A percentile compares a stretch with the other conserved stretches of the same genome.
Conservation (phyloP, 2,329 filamentous ascomycete genomes). For the Xylaria sp. region DNA sequence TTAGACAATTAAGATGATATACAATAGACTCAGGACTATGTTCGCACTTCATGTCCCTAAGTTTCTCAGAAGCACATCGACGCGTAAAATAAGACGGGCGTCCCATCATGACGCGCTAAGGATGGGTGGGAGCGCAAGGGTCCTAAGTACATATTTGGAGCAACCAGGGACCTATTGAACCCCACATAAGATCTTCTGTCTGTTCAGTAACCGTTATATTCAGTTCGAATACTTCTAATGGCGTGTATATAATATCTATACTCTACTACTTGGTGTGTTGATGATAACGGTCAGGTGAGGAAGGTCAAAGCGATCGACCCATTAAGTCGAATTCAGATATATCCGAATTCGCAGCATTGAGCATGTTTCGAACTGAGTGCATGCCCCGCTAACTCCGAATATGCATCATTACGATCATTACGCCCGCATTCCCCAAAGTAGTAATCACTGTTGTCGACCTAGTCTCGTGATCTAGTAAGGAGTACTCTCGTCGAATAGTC, state of each 20-base stretch:
- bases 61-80: background rate
- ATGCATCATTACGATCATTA: background rate
- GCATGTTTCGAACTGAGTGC: background rate
- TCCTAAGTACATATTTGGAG: background rate
- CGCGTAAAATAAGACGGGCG: background rate
- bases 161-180: background rate
- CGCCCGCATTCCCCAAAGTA: background rate
- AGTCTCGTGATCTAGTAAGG: too few species aligned
- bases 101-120: background rate
- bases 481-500: too few species aligned
- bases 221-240: too few species aligned
- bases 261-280: background rate
- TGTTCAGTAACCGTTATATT: background rate
- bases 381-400: background rate
- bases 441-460: background rate
- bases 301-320: background rate
- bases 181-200: background rate
- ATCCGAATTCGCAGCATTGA: too few species aligned
- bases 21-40: background rate
- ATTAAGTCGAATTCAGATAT: background rate
- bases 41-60: background rate
- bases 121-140: background rate
- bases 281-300: background rate
- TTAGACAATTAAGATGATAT: background rate
- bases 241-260: background rate